phyloP scores from a whole-genome alignment of 148 eudicot genomes.

The Camellia japonica region DNA sequence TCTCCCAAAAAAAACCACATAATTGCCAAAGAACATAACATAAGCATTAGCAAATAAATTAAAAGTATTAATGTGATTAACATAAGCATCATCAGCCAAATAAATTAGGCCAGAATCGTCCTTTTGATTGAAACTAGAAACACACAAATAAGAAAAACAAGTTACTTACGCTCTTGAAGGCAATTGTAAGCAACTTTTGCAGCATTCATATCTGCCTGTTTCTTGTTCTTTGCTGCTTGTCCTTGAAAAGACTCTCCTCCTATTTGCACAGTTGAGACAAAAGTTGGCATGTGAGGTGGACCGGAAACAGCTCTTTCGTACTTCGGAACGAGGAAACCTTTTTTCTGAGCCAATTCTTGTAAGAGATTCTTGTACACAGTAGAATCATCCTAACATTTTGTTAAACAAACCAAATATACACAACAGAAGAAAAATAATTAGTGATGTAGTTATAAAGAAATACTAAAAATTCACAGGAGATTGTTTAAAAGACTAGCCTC shows the following conservation, averaged over 20 bases:
- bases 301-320: slow-evolving; percentile 55
- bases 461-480: background rate
- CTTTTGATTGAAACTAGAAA: background rate
- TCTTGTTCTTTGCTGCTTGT: slow-evolving; percentile 68
- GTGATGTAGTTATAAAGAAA: background rate
- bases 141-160: background rate
- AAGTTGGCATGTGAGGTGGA: slow-evolving; percentile 51
- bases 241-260: slow-evolving; percentile 47
- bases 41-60: too few relatives aligned
- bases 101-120: background rate
- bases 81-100: background rate
- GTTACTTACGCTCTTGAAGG: slow-evolving; percentile 50
- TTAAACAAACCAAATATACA: background rate
- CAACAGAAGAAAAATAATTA: background rate
- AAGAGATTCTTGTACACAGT: slow-evolving; percentile 60
- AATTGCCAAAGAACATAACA: too few relatives aligned
- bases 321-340: slow-evolving; percentile 43
- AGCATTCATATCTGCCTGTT: slow-evolving; percentile 70
- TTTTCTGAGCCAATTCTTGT: slow-evolving; percentile 59
- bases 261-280: slow-evolving; percentile 54
- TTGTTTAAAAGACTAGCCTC: slow-evolving; percentile 43
- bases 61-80: background rate
- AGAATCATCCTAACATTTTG: slow-evolving; percentile 46
- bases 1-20: too few relatives aligned
- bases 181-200: slow-evolving; percentile 69